These are phyloP conservation scores for Candida peoriensis DNA, from an alignment of 805 yeast species.

Conservation along the genomic window DNA sequence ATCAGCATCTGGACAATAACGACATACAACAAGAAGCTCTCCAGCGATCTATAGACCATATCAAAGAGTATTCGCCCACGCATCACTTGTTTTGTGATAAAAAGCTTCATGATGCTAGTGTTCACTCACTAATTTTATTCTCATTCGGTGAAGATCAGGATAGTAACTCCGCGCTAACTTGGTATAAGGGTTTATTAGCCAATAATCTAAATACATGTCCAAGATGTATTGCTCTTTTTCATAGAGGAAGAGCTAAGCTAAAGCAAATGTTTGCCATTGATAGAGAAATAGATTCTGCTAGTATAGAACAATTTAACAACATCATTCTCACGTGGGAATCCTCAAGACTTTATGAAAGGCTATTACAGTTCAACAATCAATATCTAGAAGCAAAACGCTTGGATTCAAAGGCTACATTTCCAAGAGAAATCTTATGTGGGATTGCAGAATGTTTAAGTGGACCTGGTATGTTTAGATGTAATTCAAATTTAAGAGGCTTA, in stretches of 20 bases:
- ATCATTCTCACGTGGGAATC: conserved; percentile 25
- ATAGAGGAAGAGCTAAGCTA: conserved; percentile 45
- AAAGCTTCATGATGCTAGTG: conserved; percentile 40
- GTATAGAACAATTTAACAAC: conserved; percentile 18
- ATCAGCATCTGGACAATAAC: conserved; percentile 28
- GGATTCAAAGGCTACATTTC: conserved; percentile 7
- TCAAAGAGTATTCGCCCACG: conserved; percentile 25
- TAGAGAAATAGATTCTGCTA: conserved; percentile 33
- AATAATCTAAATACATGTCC: conserved; percentile 43
- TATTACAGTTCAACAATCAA: not conserved
- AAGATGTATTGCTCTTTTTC: conserved; percentile 49
- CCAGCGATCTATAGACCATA: conserved; percentile 34
- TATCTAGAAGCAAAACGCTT: not conserved
- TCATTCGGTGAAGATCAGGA: conserved; percentile 55
- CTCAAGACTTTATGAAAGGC: conserved; percentile 11
- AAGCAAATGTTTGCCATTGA: conserved; percentile 46
- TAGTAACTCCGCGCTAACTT: conserved; percentile 38
- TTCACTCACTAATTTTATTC: conserved; percentile 53
- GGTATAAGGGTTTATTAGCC: conserved; percentile 37
- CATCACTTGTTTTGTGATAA: conserved; percentile 56
- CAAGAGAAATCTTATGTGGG: conserved; percentile 19
- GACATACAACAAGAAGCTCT: conserved; percentile 32
- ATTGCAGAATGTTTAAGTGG: conserved; percentile 46
- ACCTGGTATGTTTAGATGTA: conserved; percentile 43
- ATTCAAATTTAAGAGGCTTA: conserved; percentile 28